Conservation (phyloP, 2,329 filamentous ascomycete genomes). For the Aspergillus aculeatus region DNA sequence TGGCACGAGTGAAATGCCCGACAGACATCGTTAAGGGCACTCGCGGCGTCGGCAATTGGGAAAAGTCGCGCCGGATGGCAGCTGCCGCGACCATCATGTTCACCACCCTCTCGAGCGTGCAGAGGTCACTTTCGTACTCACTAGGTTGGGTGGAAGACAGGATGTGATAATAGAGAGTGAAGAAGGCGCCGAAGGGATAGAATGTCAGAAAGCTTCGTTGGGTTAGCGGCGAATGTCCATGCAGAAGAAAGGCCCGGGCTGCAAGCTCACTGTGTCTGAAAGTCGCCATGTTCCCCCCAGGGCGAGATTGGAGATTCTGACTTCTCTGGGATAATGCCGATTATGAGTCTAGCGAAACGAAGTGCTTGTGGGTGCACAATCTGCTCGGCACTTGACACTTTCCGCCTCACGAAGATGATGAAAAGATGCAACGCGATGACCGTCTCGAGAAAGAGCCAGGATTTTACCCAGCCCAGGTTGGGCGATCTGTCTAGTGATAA, state of each 20-base stretch:
- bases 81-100: background rate
- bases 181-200: conserved; percentile 11
- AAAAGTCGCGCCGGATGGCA: conserved; percentile 1
- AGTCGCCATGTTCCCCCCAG: background rate
- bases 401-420: conserved; percentile 5
- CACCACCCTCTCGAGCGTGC: background rate
- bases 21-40: conserved; percentile 7
- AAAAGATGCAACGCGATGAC: conserved; percentile 5
- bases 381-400: background rate
- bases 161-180: conserved; percentile 9
- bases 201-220: conserved; percentile 3
- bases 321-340: conserved; percentile 4
- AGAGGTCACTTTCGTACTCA: conserved; percentile 2
- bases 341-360: background rate
- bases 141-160: background rate
- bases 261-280: too few species aligned
- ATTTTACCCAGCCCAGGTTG: background rate
- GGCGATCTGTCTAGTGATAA: background rate
- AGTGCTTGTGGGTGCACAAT: conserved; percentile 8
- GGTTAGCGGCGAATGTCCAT: background rate
- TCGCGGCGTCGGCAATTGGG: conserved; percentile 1
- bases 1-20: background rate
- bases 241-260: too few species aligned
- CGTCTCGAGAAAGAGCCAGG: conserved; percentile 3
- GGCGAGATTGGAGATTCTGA: background rate